Base-by-base conservation (phyloP, 305 asterid species). In the Rubia balearica region DNA sequence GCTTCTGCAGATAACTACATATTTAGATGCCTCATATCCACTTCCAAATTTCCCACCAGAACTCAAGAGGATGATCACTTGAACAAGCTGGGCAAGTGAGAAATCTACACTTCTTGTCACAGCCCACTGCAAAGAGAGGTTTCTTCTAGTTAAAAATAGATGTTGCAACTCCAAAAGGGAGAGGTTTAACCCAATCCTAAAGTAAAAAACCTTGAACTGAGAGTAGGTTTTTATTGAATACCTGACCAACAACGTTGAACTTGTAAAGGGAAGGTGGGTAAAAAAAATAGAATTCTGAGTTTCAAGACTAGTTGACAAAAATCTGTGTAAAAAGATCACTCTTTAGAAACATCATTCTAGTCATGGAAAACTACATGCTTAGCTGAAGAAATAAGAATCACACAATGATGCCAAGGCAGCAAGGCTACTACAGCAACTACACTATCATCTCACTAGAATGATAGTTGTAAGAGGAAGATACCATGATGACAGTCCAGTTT, bases 181-280 rank as follows among this genome's bases (percentile, higher is more conserved):
- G 69, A 45, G 72, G 57, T 19, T 70, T 42, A 56, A 40, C 33
- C 55, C 65, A 48, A 43, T 55, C 22, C 49, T n/a, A 41, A 27
- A 51, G 36, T 51, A 71, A 30, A 30, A 43, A 74, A 74, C 70
- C 67, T 70, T 46, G 73, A 72, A 67, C 49, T 62, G 71, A 65
- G 27, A 63, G 59, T 53, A 53, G 24, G 24, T 6, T 53, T n/a
- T 53, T 53, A 53, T 7, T n/a, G 59, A 53, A 53, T 53, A 93
- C 98, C 98, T 93, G 98, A 30, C 98, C 98, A 70, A 88, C 90
- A 80, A 93, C 86, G 82, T 93, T 90, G 79, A 93, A 90, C 97
- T 5, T 93, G 97, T 87, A 73, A 60, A 41, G 62, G 48, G 55
- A 76, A 77, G 72, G 59, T 13, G 48, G 48, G 68, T 61, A 57